Conservation (phyloP, 2,329 filamentous ascomycete genomes). For the Xylaria polymorpha region DNA sequence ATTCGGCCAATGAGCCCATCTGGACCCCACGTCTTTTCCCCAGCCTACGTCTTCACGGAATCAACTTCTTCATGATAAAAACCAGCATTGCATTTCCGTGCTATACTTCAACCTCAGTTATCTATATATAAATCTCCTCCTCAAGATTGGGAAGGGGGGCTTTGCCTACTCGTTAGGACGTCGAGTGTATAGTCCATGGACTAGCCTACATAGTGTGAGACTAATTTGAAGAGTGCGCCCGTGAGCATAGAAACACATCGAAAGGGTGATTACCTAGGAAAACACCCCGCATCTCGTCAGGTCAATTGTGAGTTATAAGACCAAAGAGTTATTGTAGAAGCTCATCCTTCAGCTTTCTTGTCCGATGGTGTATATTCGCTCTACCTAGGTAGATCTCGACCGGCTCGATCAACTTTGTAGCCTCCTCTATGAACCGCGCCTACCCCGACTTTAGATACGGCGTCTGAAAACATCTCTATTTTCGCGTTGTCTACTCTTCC, state of each 20-base stretch:
- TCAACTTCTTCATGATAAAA: too few species aligned
- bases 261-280: background rate
- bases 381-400: background rate
- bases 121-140: background rate
- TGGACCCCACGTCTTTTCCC: background rate
- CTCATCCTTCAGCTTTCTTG: background rate
- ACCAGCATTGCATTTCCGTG: background rate
- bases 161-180: background rate
- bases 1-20: background rate
- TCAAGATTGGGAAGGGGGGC: too few species aligned
- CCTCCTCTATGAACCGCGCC: background rate
- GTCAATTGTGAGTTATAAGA: background rate
- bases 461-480: background rate
- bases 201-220: background rate
- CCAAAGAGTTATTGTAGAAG: background rate
- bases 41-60: too few species aligned
- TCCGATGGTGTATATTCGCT: background rate
- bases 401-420: background rate
- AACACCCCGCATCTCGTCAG: background rate
- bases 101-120: background rate
- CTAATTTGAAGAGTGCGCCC: background rate
- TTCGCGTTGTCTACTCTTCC: background rate
- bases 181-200: background rate
- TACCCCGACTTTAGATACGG: background rate
- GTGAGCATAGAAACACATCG: background rate